Evolutionary conservation across 441 rosid species (phyloP).

Genomic region (Aleurites moluccanus): DNA sequence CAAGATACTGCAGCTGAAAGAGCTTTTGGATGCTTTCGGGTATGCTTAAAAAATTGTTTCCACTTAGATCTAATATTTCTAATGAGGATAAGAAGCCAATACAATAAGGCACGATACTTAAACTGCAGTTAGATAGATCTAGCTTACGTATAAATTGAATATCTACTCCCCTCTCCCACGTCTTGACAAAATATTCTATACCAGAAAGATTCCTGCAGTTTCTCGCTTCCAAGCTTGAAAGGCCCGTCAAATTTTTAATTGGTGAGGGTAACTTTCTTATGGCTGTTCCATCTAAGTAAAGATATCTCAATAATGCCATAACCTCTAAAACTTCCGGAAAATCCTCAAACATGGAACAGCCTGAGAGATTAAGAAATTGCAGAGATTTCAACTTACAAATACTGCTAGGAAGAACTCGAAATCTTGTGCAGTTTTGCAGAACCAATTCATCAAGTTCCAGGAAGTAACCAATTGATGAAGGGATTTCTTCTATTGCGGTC

Average conservation of each 20-base stretch:
- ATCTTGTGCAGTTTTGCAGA: conserved; percentile 1
- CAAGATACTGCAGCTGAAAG: background rate
- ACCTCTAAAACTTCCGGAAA: conserved; percentile 4
- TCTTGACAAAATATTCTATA: background rate
- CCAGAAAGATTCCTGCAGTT: background rate
- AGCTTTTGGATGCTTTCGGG: conserved; percentile 19
- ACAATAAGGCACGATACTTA: background rate
- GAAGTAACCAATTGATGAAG: background rate
- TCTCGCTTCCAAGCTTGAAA: background rate
- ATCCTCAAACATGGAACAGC: conserved; percentile 7
- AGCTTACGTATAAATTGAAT: background rate
- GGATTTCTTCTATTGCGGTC: conserved; percentile 15
- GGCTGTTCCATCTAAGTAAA: background rate
- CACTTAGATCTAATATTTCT: background rate
- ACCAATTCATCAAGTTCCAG: background rate
- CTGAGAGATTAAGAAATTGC: conserved; percentile 5
- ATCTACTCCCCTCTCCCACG: background rate
- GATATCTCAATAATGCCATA: conserved; percentile 3
- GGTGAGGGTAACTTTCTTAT: background rate
- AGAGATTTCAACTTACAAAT: conserved; percentile 27
- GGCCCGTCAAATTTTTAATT: background rate
- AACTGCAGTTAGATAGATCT: background rate
- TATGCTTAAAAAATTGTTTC: background rate
- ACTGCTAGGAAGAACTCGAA: conserved; percentile 7
- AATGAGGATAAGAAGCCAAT: conserved; percentile 4